Evolutionary conservation across 768 basidiomycete species (phyloP), one percentile per base, ranked within the genome.

Genomic region (Amanita phalloides): DNA sequence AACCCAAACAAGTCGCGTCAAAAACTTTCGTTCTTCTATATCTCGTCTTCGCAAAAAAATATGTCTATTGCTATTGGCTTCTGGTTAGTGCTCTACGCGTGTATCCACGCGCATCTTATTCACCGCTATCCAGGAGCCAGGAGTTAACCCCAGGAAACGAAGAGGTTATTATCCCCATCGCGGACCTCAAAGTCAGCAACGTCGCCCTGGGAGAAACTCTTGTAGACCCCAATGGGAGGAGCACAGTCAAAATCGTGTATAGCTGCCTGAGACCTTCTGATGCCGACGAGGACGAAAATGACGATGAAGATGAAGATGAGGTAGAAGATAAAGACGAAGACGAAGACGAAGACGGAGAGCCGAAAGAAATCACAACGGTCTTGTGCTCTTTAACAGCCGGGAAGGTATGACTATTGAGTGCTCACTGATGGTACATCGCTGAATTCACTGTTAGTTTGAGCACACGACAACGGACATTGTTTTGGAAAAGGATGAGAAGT

Each of bases 381-480:
- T 70, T 95, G 13, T 84, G 86, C 62, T 81, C 90, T 1, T 71
- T 96, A 59, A 90, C 84, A 45, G 82, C 87, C 25, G 86, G 89
- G 54, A 87, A 84, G 71, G 92, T 89, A 60, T 51, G 74, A 58
- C 20, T 28, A 30, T 11, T 45, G n/a, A 47, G 28, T 37, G 51
- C 38, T 33, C 46, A 41, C 17, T 28, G 36, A 33, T 33, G 11
- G 4, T 13, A 33, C 7, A 14, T n/a, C 20, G 14, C 11, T 14
- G 28, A 30, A 11, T 8, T n/a, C 51, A 30, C 49, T 25, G 41
- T 14, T 57, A 93, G 91, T 79, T 84, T 56, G 90, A 93, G 66
- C 88, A 93, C 62, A 74, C 78, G 11, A 67, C 74, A 9, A 70
- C 85, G 36, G 81, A 92, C 63, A 66, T 94, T 41, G 75, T 83